A percentile compares a stretch with the other conserved stretches of the same genome.
These are phyloP conservation scores for Alternaria triticimaculans DNA, from an alignment of 2,329 filamentous ascomycete species.

Conservation along the genomic window DNA sequence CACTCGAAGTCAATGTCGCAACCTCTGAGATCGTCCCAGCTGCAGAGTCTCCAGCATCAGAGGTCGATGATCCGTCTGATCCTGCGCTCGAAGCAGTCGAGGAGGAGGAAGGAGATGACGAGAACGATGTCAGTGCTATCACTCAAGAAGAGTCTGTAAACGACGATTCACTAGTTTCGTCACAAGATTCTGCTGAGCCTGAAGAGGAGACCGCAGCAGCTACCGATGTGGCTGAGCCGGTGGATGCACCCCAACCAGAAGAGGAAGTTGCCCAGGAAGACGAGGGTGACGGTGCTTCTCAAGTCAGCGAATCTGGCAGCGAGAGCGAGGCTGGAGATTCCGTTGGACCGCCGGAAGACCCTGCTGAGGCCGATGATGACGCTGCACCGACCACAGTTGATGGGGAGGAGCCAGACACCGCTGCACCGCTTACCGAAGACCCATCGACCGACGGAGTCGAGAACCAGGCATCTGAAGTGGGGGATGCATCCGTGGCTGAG, in stretches of 20 bases:
- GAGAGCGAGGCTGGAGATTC: neutral
- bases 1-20: conserved; percentile 2
- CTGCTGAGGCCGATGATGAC: neutral
- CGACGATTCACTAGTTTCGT: conserved; percentile 2
- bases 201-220: conserved; percentile 4
- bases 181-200: conserved; percentile 2
- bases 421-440: neutral
- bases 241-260: neutral
- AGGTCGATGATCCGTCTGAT: conserved; percentile 1
- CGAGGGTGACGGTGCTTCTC: neutral
- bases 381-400: neutral
- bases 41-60: neutral
- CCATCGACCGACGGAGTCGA: neutral
- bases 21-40: conserved; percentile 2
- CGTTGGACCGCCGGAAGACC: neutral
- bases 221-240: conserved; percentile 4
- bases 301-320: neutral
- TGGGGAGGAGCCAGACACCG: neutral
- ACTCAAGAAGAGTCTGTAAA: neutral
- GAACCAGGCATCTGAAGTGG: neutral
- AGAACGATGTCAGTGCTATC: neutral
- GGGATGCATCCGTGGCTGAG: neutral
- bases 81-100: neutral
- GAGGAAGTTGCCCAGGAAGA: neutral
- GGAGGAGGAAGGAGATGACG: neutral